Percentiles rank a stretch among this genome's conserved stretches.
Evolutionary conservation across 139 green algal species (phyloP).

Genomic region (Prasinococcaceae sp.): DNA sequence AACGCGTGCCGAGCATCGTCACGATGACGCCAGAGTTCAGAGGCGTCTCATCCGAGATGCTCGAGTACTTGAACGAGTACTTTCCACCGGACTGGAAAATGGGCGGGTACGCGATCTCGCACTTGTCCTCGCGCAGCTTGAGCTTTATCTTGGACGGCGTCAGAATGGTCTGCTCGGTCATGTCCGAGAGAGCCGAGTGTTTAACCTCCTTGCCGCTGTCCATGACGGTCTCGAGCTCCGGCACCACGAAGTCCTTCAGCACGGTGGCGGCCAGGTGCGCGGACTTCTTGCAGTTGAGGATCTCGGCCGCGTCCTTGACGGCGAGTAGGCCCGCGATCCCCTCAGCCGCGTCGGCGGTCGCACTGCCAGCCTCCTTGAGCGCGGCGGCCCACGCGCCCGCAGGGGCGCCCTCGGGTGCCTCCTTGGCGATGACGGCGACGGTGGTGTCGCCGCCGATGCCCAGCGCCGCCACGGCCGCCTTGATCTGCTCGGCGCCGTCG

Average conservation of each 20-base stretch:
- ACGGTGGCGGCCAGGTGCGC: slow-evolving; percentile 35
- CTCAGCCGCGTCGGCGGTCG: slow-evolving; percentile 25
- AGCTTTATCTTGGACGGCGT: slow-evolving; percentile 26
- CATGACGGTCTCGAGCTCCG: slow-evolving; percentile 55
- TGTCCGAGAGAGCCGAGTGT: slow-evolving; percentile 67
- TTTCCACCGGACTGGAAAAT: slow-evolving; percentile 65
- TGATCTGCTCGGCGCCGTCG: slow-evolving; percentile 38
- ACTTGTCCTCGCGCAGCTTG: slow-evolving; percentile 62
- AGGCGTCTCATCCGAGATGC: slow-evolving; percentile 16
- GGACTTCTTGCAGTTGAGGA: slow-evolving; percentile 72
- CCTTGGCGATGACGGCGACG: slow-evolving; percentile 19
- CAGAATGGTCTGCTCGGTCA: slow-evolving; percentile 51
- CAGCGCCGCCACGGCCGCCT: slow-evolving; percentile 6
- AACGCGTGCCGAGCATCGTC: slow-evolving; percentile 51
- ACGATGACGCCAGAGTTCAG: slow-evolving; percentile 63
- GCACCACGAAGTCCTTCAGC: slow-evolving; percentile 50
- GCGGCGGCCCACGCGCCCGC: background rate
- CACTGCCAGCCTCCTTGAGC: background rate
- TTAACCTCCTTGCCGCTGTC: slow-evolving; percentile 78
- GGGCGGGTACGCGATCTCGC: slow-evolving; percentile 88
- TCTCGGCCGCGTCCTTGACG: slow-evolving; percentile 65
- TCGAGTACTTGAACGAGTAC: slow-evolving; percentile 1
- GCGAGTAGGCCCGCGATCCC: slow-evolving; percentile 53
- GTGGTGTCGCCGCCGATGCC: background rate
- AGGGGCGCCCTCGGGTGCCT: slow-evolving; percentile 15